phyloP scores from a whole-genome alignment of 768 basidiomycete genomes.

The Tulasnella sp. region DNA sequence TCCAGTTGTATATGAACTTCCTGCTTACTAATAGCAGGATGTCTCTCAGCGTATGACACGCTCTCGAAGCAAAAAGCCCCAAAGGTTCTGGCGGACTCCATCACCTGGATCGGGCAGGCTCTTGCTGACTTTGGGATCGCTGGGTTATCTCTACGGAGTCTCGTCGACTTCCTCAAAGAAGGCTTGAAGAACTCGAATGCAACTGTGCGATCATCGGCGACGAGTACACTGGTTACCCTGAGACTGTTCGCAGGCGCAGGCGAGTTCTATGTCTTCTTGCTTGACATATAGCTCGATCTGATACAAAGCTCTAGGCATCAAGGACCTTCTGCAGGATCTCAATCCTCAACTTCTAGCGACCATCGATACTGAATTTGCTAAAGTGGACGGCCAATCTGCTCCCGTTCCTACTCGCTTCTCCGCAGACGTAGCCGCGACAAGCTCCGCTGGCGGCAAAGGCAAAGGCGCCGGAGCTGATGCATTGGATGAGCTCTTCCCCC shows the following conservation, averaged over 20 bases:
- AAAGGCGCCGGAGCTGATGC: slow-evolving; percentile 43
- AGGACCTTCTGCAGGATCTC: slow-evolving; percentile 83
- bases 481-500: slow-evolving; percentile 87
- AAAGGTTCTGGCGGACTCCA: slow-evolving; percentile 85
- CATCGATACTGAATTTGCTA: slow-evolving; percentile 86
- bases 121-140: slow-evolving; percentile 84
- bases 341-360: slow-evolving; percentile 89
- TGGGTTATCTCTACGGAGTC: slow-evolving; percentile 65
- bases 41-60: slow-evolving; percentile 70
- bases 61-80: slow-evolving; percentile 93
- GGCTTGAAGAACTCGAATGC: slow-evolving; percentile 91
- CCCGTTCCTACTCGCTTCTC: slow-evolving; percentile 73
- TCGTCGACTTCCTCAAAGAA: slow-evolving; percentile 85
- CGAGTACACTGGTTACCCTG: slow-evolving; percentile 82
- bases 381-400: slow-evolving; percentile 62
- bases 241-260: slow-evolving; percentile 85
- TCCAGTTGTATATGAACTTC: not conserved
- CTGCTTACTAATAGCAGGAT: slow-evolving; percentile 5
- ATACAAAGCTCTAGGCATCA: slow-evolving; percentile 49
- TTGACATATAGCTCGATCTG: slow-evolving; percentile 2
- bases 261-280: slow-evolving; percentile 29
- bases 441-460: slow-evolving; percentile 28
- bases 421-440: slow-evolving; percentile 51
- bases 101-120: slow-evolving; percentile 78
- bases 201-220: slow-evolving; percentile 83